Conservation (phyloP, 2,329 filamentous ascomycete species). For the Graphiopsis chlorocephala region DNA sequence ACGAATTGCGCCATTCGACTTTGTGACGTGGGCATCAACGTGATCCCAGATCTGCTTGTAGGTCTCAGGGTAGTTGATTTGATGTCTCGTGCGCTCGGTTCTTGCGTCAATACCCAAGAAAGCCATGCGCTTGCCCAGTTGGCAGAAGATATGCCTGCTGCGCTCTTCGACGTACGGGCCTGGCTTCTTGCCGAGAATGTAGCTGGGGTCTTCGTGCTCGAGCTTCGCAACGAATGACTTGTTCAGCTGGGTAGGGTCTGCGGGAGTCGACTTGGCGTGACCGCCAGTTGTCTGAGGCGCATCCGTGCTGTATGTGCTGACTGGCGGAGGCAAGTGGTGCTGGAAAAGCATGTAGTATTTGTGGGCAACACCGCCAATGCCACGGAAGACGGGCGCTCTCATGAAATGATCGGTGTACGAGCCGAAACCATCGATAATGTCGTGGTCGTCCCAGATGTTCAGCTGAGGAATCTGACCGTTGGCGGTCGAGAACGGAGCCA, state of each 20-base stretch:
- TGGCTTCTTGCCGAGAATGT: constrained; percentile 72
- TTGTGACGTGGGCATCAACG: constrained; percentile 51
- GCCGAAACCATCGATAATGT: constrained; percentile 65
- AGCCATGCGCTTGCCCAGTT: constrained; percentile 63
- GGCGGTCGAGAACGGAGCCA: constrained; percentile 58
- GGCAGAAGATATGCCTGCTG: constrained; percentile 61
- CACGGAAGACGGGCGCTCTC: constrained; percentile 62
- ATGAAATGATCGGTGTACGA: constrained; percentile 67
- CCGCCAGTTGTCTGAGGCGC: constrained; percentile 53
- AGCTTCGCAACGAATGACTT: constrained; percentile 67
- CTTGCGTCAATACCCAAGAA: constrained; percentile 60
- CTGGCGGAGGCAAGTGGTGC: constrained; percentile 77
- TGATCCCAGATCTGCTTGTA: constrained; percentile 59
- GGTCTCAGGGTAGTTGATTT: constrained; percentile 79
- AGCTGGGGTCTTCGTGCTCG: constrained; percentile 64
- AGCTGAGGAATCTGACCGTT: constrained; percentile 63
- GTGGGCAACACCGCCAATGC: constrained; percentile 58
- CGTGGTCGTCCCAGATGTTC: constrained; percentile 65
- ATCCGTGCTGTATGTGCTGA: constrained; percentile 82
- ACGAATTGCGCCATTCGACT: constrained; percentile 55
- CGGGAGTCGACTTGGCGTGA: constrained; percentile 46
- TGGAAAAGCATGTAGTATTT: constrained; percentile 64
- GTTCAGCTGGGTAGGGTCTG: constrained; percentile 70
- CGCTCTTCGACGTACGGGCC: constrained; percentile 65
- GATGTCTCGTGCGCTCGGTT: constrained; percentile 80